phyloP scores from a whole-genome alignment of 768 basidiomycete genomes.

The Collybiopsis confluens region DNA sequence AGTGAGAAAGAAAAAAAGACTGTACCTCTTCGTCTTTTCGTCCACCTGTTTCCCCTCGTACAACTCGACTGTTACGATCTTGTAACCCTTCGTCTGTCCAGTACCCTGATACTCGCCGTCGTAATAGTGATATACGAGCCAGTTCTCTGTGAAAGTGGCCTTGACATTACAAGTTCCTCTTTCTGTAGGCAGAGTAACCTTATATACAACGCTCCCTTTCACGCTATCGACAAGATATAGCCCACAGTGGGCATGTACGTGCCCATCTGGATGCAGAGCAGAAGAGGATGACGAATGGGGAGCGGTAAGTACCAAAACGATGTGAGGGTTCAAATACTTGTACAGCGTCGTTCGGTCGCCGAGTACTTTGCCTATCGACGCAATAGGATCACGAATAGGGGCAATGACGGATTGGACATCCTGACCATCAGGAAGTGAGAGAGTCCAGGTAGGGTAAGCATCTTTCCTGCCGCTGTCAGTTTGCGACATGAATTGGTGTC shows the following conservation, averaged over 20 bases:
- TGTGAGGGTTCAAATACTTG: constrained; percentile 88
- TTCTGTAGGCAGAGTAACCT: constrained; percentile 45
- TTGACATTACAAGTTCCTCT: constrained; percentile 58
- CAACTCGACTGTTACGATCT: constrained; percentile 79
- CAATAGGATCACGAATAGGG: constrained; percentile 49
- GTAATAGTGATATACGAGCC: constrained; percentile 88
- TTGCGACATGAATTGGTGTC: constrained; percentile 44
- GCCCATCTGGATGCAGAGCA: constrained; percentile 12
- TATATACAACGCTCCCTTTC: constrained; percentile 76
- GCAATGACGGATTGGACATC: constrained; percentile 49
- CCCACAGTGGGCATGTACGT: constrained; percentile 37
- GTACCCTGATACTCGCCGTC: constrained; percentile 47
- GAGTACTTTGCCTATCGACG: constrained; percentile 78
- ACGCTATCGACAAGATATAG: constrained; percentile 74
- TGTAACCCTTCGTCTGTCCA: constrained; percentile 59
- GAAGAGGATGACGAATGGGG: constrained; percentile 14
- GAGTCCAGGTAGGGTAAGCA: constrained; percentile 64
- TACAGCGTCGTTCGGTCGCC: constrained; percentile 88
- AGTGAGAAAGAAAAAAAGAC: constrained; percentile 16
- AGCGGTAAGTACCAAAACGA: constrained; percentile 63
- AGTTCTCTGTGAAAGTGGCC: constrained; percentile 78
- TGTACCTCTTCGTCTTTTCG: constrained; percentile 70
- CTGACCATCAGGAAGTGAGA: constrained; percentile 53
- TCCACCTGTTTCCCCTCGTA: constrained; percentile 74
- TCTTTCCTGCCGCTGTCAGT: constrained; percentile 21